phyloP scores from a whole-genome alignment of 805 yeast genomes.

The Cyberlindnera saturnus region DNA sequence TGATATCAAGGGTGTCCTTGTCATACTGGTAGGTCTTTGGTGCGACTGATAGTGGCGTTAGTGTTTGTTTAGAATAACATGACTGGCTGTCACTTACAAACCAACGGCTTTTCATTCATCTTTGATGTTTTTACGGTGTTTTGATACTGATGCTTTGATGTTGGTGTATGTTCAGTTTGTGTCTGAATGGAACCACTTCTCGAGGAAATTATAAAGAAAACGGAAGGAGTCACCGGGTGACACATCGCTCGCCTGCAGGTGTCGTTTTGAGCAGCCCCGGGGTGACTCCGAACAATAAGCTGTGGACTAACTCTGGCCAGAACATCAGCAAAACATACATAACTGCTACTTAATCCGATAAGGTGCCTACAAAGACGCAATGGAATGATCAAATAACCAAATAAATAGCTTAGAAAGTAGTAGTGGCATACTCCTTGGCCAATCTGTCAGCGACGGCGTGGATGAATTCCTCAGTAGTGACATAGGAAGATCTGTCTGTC shows the following conservation, averaged over 20 bases:
- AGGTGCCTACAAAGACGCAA: too few species aligned
- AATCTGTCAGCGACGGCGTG: constrained; percentile 73
- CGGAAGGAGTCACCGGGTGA: too few species aligned
- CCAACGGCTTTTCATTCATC: constrained; percentile 16
- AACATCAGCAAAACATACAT: neutral
- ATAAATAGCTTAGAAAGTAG: constrained; percentile 4
- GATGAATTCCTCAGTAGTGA: constrained; percentile 87
- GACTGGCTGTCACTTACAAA: constrained; percentile 14
- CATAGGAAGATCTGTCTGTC: constrained; percentile 76
- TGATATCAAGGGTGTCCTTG: constrained; percentile 51
- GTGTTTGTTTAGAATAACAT: neutral
- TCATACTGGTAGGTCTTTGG: constrained; percentile 87
- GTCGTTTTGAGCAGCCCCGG: too few species aligned
- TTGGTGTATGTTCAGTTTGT: too few species aligned
- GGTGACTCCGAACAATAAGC: too few species aligned
- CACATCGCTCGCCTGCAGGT: too few species aligned
- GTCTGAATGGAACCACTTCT: too few species aligned
- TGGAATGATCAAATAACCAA: neutral
- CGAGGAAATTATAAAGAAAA: too few species aligned
- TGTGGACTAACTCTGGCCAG: too few species aligned
- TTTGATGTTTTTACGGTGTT: neutral
- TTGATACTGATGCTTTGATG: neutral
- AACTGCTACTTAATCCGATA: too few species aligned
- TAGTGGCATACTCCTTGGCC: constrained; percentile 6
- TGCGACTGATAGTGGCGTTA: constrained; percentile 38